Evolutionary conservation across 139 green algal species (phyloP), one percentile per base, ranked within the genome.

Genomic region (Zygnema circumcarinatum): DNA sequence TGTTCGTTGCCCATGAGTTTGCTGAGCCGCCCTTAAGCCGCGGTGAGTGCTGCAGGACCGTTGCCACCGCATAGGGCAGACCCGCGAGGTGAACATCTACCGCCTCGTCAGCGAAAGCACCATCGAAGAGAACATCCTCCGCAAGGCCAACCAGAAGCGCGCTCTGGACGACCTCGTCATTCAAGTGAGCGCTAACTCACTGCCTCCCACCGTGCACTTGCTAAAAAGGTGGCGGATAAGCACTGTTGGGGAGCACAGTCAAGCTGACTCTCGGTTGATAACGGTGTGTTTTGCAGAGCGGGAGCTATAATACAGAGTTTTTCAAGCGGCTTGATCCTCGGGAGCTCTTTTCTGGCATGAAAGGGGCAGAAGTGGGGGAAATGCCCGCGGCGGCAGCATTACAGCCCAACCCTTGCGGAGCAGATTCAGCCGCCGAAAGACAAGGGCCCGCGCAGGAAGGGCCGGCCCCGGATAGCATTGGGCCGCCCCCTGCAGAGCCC

Each of bases 41-140:
- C n/a, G n/a, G n/a, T n/a, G n/a, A n/a, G n/a, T n/a, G n/a, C 11
- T 93, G 1, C 96, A 99, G 93, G 97, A 99, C 91, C 88, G 97
- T 22, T 98, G 95, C 87, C 97, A 99, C 91, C 93, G 97, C 80
- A 99, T 99, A 81, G 97, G 97, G 1, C 97, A 99, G 93, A 99
- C 89, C 74, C 81, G 89, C 0, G 95, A 97, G 88, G 97, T 99
- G 74, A 95, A 99, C 94, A 99, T 99, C 86, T 99, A 99, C 93
- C 94, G 97, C 41, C 93, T 99, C 47, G 93, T 99, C n/a, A 87
- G 85, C 56, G 87, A 96, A 81, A 92, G 94, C 76, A 99, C 96
- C 0, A 96, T 98, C 62, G 96, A 98, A 91, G 97, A 99, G 92
- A 99, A 99, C 92, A 99, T 99, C 78, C 89, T 99, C 83, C 92